phyloP scores from a whole-genome alignment of 805 yeast genomes.

The Cyberlindnera nakhonratchasimensis region DNA sequence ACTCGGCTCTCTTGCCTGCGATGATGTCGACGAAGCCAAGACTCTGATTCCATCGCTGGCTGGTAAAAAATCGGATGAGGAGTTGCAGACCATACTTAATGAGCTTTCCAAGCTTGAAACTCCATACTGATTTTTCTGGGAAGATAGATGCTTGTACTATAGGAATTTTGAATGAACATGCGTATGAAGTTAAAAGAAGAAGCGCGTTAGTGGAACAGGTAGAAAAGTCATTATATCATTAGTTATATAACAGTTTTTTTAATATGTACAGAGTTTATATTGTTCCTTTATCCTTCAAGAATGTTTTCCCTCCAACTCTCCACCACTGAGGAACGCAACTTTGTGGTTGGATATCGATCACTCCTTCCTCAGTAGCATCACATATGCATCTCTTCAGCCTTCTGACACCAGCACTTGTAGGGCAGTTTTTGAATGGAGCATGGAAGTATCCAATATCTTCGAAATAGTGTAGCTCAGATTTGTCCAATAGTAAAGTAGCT shows the following conservation, averaged over 20 bases:
- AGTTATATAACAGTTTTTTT: neutral
- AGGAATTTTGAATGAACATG: neutral
- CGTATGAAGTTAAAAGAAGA: neutral
- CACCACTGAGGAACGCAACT: slow-evolving; percentile 78
- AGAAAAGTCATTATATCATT: slow-evolving; percentile 3
- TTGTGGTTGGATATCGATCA: slow-evolving; percentile 41
- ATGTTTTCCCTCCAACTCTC: slow-evolving; percentile 63
- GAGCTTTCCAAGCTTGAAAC: slow-evolving; percentile 72
- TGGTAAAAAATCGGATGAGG: slow-evolving; percentile 79
- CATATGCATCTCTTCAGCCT: slow-evolving; percentile 60
- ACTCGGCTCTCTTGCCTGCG: slow-evolving; percentile 82
- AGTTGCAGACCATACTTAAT: slow-evolving; percentile 80
- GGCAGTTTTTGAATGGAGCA: slow-evolving; percentile 63
- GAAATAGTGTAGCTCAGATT: slow-evolving; percentile 66
- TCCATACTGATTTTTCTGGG: slow-evolving; percentile 28
- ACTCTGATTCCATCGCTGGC: slow-evolving; percentile 86
- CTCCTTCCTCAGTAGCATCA: slow-evolving; percentile 41
- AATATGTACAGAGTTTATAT: neutral
- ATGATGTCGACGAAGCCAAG: slow-evolving; percentile 95
- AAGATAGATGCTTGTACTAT: slow-evolving; percentile 1
- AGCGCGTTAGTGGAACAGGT: too few relatives aligned
- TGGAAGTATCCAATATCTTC: slow-evolving; percentile 81
- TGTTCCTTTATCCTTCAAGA: slow-evolving; percentile 40
- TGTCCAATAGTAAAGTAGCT: slow-evolving; percentile 54
- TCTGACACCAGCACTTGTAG: slow-evolving; percentile 47